Base-by-base conservation (phyloP, 192 early-diverging fungal genomes). In the Dimargaris cristalligena region DNA sequence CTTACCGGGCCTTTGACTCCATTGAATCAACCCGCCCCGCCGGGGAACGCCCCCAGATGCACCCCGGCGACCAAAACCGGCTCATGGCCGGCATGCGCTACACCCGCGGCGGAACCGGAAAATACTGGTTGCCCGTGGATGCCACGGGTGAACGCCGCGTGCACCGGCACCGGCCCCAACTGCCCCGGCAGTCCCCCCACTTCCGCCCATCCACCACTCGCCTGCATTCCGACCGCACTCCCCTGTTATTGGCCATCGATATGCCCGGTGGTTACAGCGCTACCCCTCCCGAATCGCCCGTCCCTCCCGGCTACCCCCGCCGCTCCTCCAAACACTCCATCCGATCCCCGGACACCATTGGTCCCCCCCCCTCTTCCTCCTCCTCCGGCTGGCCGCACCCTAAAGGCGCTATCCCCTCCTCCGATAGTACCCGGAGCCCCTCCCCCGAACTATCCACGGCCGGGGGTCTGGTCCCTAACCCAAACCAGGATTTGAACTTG, bases 1-100 rank as follows among this genome's bases (percentile, higher is more conserved):
- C 73, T 18, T 89, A 89, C 72, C 62, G 76, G 49, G 74, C 85
- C 11, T 89, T 90, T 78, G 87, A 86, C 41, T 80, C 85, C 1
- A 74, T 79, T 9, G 85, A 79, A 34, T 79, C 80, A 82, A 30
- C 78, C 74, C 50, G 80, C 74, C 74, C 47, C 76, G 25, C 71
- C 70, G 6, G 56, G 48, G 44, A 67, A 58, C 41, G 38, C 62
- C 6, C 44, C 34, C 16, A 46, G 26, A 14, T 48, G 48, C 44
- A 61, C 38, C 50, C 56, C 60, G 38, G 55, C 41, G 50, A 52
- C 65, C 41, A 23, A 56, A 52, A 60, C 56, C 58, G 71, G 14
- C 63, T 76, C 41, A 72, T 69, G 38, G 74, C 74, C 20, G 74
- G 74, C 16, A 70, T 76, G 71, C 71, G 74, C 10, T 76, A 76